A percentile compares a stretch with the other conserved stretches of the same genome.
Evolutionary conservation across 306 rosid species (phyloP).

Genomic region (Inga laurina): DNA sequence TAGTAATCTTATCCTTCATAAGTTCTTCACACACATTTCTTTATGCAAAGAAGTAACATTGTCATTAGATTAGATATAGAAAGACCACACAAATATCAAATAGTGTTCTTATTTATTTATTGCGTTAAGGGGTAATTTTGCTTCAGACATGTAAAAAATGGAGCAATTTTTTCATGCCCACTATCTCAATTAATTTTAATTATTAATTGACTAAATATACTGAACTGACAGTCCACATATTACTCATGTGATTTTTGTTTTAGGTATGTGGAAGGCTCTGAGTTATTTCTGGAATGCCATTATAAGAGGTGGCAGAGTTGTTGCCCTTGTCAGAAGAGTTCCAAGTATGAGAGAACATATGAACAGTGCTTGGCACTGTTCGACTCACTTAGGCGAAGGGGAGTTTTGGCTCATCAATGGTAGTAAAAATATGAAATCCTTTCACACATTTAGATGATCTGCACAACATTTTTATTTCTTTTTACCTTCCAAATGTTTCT

Average conservation of each 20-base stretch:
- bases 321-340: slow-evolving; percentile 87
- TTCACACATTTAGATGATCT: slow-evolving; percentile 17
- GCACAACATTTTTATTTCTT: slow-evolving; percentile 26
- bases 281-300: slow-evolving; percentile 91
- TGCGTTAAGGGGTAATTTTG: too few relatives aligned
- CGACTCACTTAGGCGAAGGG: slow-evolving; percentile 69
- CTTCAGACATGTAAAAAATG: too few relatives aligned
- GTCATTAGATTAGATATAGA: too few relatives aligned
- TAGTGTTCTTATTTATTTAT: too few relatives aligned
- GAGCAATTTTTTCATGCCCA: too few relatives aligned
- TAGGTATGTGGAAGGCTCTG: slow-evolving; percentile 88
- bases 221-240: rapidly evolving
- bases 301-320: slow-evolving; percentile 97
- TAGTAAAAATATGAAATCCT: slow-evolving; percentile 39
- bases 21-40: too few relatives aligned
- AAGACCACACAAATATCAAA: too few relatives aligned
- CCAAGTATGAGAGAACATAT: slow-evolving; percentile 80
- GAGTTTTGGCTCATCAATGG: slow-evolving; percentile 97
- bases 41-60: too few relatives aligned
- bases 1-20: too few relatives aligned
- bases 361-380: slow-evolving; percentile 78
- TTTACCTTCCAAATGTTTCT: slow-evolving; percentile 11
- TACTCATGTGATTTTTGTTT: too few relatives aligned
- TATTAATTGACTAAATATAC: rapidly evolving
- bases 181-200: too few relatives aligned